Evolutionary conservation across 2,329 filamentous ascomycete species (phyloP).

Genomic region (Dactylellina sp.): DNA sequence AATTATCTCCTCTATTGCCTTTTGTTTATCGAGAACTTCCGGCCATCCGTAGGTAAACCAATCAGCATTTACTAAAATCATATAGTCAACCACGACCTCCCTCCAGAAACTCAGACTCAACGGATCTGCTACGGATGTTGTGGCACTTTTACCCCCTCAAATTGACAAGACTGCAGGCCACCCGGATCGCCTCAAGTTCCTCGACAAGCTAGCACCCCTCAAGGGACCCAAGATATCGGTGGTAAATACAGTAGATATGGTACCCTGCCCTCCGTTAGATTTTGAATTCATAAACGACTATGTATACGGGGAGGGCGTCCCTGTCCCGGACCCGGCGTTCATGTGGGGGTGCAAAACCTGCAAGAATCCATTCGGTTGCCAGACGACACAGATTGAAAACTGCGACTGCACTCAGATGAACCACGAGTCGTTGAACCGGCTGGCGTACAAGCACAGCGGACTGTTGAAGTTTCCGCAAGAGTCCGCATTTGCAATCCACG

Average conservation of each 20-base stretch:
- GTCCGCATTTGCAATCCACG: constrained; percentile 72
- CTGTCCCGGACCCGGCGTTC: constrained; percentile 72
- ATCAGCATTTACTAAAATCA: not conserved
- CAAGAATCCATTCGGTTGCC: constrained; percentile 61
- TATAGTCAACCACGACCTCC: constrained; percentile 18
- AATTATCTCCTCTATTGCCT: too few species aligned
- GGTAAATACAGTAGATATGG: constrained; percentile 72
- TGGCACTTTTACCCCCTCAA: not conserved
- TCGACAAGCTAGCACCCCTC: constrained; percentile 57
- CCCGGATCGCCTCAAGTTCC: constrained; percentile 56
- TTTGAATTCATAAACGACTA: constrained; percentile 78
- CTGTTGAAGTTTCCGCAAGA: constrained; percentile 57
- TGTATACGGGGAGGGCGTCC: constrained; percentile 72
- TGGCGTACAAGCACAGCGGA: constrained; percentile 58
- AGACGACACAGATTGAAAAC: constrained; percentile 66
- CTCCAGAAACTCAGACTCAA: constrained; percentile 30
- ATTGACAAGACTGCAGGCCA: constrained; percentile 43
- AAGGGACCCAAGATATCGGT: constrained; percentile 70
- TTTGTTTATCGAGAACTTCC: too few species aligned
- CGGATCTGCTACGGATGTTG: not conserved
- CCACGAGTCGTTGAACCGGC: constrained; percentile 42
- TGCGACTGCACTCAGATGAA: constrained; percentile 74
- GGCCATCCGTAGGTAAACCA: too few species aligned
- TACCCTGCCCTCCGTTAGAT: constrained; percentile 69
- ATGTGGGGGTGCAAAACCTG: constrained; percentile 76